These are phyloP conservation scores for Acacia confusa DNA, from an alignment of 306 rosid species.

Conservation along the genomic window DNA sequence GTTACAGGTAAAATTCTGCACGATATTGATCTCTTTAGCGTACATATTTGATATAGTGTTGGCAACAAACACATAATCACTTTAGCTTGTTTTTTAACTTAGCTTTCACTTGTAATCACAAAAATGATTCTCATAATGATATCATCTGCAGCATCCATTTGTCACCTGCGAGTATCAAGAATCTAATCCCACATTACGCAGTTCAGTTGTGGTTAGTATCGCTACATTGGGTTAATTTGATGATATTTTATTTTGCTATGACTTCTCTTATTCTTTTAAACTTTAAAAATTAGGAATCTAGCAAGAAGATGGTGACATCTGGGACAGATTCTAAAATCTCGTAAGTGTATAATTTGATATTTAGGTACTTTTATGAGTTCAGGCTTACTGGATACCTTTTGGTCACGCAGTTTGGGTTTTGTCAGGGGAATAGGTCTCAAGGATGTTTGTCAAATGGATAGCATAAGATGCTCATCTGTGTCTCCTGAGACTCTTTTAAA, in stretches of 20 bases:
- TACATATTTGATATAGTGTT: slow-evolving; percentile 4
- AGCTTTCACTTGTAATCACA: slow-evolving; percentile 18
- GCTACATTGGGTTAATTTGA: slow-evolving; percentile 20
- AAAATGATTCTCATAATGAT: slow-evolving; percentile 21
- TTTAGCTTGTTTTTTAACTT: slow-evolving; percentile 10
- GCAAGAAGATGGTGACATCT: slow-evolving; percentile 47
- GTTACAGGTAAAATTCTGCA: slow-evolving; percentile 61
- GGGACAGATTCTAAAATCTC: slow-evolving; percentile 55
- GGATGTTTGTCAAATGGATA: slow-evolving; percentile 73
- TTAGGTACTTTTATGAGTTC: slow-evolving; percentile 28
- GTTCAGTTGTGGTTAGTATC: slow-evolving; percentile 63
- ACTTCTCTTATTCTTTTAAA: slow-evolving; percentile 21
- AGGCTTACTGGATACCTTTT: slow-evolving; percentile 25
- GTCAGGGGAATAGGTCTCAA: slow-evolving; percentile 64
- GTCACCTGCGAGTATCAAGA: slow-evolving; percentile 60
- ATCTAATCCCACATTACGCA: slow-evolving; percentile 39
- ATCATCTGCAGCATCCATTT: slow-evolving; percentile 81
- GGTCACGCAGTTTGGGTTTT: slow-evolving; percentile 50
- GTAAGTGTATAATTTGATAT: slow-evolving; percentile 50
- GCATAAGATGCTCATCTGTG: slow-evolving; percentile 58
- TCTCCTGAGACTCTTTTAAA: slow-evolving; percentile 46
- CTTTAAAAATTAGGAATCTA: slow-evolving; percentile 54
- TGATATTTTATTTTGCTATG: slow-evolving; percentile 21
- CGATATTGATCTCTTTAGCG: slow-evolving; percentile 15
- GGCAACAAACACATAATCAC: neutral